phyloP scores from a whole-genome alignment of 2,329 filamentous ascomycete species.

The Sodiomyces alkalinus region DNA sequence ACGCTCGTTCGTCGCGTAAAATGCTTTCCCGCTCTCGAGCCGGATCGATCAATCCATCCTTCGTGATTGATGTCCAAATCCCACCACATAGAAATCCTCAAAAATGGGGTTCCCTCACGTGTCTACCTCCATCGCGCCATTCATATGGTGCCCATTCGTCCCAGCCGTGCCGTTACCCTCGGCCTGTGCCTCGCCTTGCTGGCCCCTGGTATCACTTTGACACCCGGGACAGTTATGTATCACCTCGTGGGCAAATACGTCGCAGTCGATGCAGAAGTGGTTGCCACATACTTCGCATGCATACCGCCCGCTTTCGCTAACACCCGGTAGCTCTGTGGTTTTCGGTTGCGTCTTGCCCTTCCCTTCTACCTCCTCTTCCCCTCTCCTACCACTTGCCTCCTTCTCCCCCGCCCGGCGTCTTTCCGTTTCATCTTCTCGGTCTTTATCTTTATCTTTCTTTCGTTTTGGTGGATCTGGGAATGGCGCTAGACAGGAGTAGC shows the following conservation, averaged over 20 bases:
- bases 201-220: constrained; percentile 33
- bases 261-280: constrained; percentile 97
- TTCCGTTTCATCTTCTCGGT: constrained; percentile 5
- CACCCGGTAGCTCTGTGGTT: constrained; percentile 34
- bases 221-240: constrained; percentile 95
- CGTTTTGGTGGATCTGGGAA: constrained; percentile 43
- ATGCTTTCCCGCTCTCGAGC: too few relatives aligned
- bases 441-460: constrained; percentile 10
- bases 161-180: constrained; percentile 9
- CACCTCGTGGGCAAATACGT: constrained; percentile 86
- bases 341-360: constrained; percentile 8
- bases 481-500: constrained; percentile 59
- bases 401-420: too few relatives aligned
- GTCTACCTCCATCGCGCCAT: constrained; percentile 31
- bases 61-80: too few relatives aligned
- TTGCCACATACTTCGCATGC: constrained; percentile 74
- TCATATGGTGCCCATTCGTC: constrained; percentile 17
- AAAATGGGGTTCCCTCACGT: constrained; percentile 6
- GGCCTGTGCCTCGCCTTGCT: constrained; percentile 7
- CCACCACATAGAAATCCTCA: too few relatives aligned
- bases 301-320: constrained; percentile 78
- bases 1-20: too few relatives aligned
- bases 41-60: too few relatives aligned
- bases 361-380: too few relatives aligned
- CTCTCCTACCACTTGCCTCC: too few relatives aligned